Conservation (phyloP, 202 grass and related monocot genomes). For the Setaria viridis region DNA sequence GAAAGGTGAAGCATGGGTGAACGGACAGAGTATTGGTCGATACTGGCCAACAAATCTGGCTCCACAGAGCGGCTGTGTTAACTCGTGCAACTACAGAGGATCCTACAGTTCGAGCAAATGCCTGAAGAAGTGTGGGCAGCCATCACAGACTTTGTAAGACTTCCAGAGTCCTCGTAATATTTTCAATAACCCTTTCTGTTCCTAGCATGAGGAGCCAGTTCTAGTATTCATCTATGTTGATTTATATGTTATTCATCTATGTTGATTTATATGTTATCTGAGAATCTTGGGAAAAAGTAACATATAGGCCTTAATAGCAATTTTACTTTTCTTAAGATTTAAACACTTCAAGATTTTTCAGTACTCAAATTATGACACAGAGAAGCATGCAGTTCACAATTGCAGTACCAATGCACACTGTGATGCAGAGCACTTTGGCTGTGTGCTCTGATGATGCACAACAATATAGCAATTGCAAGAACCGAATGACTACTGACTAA, state of each 20-base stretch:
- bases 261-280: background rate
- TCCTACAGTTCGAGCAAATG: conserved; percentile 70
- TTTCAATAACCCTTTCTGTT: background rate
- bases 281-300: background rate
- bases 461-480: conserved; percentile 2
- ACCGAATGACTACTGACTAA: background rate
- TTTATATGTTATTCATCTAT: conserved; percentile 18
- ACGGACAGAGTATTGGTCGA: conserved; percentile 94
- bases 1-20: conserved; percentile 96
- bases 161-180: conserved; percentile 6
- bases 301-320: conserved; percentile 6
- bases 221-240: conserved; percentile 10
- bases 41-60: conserved; percentile 88
- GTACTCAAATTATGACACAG: conserved; percentile 11
- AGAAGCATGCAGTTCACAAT: background rate
- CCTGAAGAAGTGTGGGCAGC: conserved; percentile 92
- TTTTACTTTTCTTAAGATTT: conserved; percentile 12
- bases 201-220: background rate
- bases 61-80: conserved; percentile 68
- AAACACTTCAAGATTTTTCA: background rate
- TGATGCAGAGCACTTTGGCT: conserved; percentile 1
- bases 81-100: conserved; percentile 86
- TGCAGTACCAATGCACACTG: conserved; percentile 8
- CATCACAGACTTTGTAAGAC: conserved; percentile 85
- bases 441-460: conserved; percentile 14